Evolutionary conservation across 805 yeast species (phyloP).

Genomic region (Metschnikowia noctiluminum): DNA sequence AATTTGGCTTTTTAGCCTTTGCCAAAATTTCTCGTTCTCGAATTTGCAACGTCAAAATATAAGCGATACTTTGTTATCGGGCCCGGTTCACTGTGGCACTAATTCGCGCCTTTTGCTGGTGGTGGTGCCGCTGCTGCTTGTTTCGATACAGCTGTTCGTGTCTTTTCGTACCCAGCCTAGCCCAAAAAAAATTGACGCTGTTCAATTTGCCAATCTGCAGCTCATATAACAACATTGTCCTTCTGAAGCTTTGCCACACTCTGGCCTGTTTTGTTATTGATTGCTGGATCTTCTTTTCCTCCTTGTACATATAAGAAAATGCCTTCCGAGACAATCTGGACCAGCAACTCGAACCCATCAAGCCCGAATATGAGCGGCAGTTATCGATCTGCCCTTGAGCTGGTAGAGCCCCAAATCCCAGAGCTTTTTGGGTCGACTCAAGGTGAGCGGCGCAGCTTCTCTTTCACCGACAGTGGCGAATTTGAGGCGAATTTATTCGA

Average conservation of each 20-base stretch:
- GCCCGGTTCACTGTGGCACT: neutral
- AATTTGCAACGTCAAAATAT: too few relatives aligned
- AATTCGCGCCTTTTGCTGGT: neutral
- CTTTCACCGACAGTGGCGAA: conserved; percentile 43
- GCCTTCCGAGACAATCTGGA: conserved; percentile 43
- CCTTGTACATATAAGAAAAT: conserved; percentile 18
- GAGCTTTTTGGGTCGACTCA: conserved; percentile 23
- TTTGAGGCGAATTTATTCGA: conserved; percentile 43
- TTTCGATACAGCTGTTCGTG: neutral
- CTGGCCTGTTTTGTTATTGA: neutral
- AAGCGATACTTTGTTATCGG: neutral
- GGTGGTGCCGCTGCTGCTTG: too few relatives aligned
- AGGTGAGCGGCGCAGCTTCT: conserved; percentile 32
- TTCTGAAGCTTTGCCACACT: neutral
- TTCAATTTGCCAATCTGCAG: too few relatives aligned
- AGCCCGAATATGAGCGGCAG: conserved; percentile 22
- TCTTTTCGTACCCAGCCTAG: neutral
- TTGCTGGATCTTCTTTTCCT: neutral
- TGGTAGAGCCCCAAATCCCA: conserved; percentile 41
- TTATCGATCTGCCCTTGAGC: conserved; percentile 34
- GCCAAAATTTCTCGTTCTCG: neutral
- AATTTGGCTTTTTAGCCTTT: neutral
- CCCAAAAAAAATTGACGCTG: conserved; percentile 1
- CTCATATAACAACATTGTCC: neutral
- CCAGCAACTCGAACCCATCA: conserved; percentile 22